Base-by-base conservation (phyloP, 2,329 filamentous ascomycete genomes). In the Fusarium secorum region DNA sequence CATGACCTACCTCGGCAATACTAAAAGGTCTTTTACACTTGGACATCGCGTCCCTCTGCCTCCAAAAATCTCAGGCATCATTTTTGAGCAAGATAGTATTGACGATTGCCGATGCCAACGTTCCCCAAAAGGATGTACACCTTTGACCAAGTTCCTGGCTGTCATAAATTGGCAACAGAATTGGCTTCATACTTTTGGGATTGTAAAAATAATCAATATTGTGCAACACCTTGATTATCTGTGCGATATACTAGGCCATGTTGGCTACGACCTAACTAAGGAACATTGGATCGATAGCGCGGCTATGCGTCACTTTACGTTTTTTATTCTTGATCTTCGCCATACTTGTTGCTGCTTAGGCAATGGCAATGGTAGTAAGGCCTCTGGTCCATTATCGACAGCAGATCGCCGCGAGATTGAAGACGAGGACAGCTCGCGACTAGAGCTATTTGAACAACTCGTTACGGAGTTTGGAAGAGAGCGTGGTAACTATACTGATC, bases 11-110 rank as follows among this genome's bases (percentile, higher is more conserved):
- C 22, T 44, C 3, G 7, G 41, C 17, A 2, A 1, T 1, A 13
- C 18, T 0, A 0, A 5, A 20, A 0, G 0, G 11, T 5, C 35
- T 8, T 38, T 26, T 13, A 0, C 0, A 0, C 2, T 0, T 44
- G 11, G 17, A 10, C 3, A 0, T 26, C 8, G 7, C 0, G 4
- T 10, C 5, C 5, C 42, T 7, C 17, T 44, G 0, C 20, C 24
- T 14, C 3, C 17, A 0, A 10, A 20, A 5, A 8, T 26, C 42
- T 26, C 42, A 7, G 14, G 18, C 0, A 14, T 4, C 4, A 20
- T 45, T 14, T 26, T 45, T 26, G 42, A 45, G 11, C 17, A 26
- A 20, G 1, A 26, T 14, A 26, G 20, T 14, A 2, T 10, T 4
- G 42, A 45, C 11, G 24, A 20, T 8, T 45, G 42, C 18, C 42